A percentile compares a stretch with the other conserved stretches of the same genome.
Evolutionary conservation across 768 basidiomycete genomes (phyloP).

Genomic region (Floccularia luteovirens): DNA sequence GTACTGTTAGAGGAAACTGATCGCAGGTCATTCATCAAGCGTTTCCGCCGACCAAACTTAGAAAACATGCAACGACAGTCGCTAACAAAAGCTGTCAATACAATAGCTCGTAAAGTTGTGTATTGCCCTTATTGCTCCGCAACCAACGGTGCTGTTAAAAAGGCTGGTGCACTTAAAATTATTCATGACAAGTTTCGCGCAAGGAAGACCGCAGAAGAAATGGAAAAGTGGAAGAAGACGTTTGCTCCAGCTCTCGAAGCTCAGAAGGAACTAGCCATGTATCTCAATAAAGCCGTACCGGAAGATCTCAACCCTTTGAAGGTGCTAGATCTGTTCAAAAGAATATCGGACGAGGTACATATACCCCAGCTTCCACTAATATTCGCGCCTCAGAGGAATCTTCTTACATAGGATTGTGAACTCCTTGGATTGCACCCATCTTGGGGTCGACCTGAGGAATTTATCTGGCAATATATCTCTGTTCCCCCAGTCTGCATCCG

Average conservation of each 20-base stretch:
- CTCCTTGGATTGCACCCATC: slow-evolving; percentile 84
- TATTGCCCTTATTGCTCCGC: slow-evolving; percentile 92
- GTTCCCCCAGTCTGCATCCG: slow-evolving; percentile 97
- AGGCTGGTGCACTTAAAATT: slow-evolving; percentile 90
- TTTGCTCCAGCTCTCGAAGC: slow-evolving; percentile 79
- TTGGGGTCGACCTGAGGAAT: slow-evolving; percentile 91
- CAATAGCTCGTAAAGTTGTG: slow-evolving; percentile 80
- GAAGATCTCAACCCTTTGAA: slow-evolving; percentile 95
- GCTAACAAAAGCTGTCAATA: slow-evolving; percentile 79
- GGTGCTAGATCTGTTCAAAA: slow-evolving; percentile 84
- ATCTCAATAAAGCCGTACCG: slow-evolving; percentile 79
- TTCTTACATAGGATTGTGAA: slow-evolving; percentile 73
- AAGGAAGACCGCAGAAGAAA: slow-evolving; percentile 84
- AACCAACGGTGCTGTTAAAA: slow-evolving; percentile 94
- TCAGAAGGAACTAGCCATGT: slow-evolving; percentile 79
- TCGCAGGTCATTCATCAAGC: slow-evolving; percentile 73
- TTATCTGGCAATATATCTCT: slow-evolving; percentile 97
- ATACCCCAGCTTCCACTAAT: slow-evolving; percentile 9
- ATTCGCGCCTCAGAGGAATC: background rate
- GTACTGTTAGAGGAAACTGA: slow-evolving; percentile 86
- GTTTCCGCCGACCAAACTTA: slow-evolving; percentile 85
- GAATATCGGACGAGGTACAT: slow-evolving; percentile 94
- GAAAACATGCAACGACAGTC: slow-evolving; percentile 89
- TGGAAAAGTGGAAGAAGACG: slow-evolving; percentile 80
- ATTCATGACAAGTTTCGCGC: slow-evolving; percentile 97